Base-by-base conservation (phyloP, 176 grass and related monocot species). In the Pontederia paniculata region DNA sequence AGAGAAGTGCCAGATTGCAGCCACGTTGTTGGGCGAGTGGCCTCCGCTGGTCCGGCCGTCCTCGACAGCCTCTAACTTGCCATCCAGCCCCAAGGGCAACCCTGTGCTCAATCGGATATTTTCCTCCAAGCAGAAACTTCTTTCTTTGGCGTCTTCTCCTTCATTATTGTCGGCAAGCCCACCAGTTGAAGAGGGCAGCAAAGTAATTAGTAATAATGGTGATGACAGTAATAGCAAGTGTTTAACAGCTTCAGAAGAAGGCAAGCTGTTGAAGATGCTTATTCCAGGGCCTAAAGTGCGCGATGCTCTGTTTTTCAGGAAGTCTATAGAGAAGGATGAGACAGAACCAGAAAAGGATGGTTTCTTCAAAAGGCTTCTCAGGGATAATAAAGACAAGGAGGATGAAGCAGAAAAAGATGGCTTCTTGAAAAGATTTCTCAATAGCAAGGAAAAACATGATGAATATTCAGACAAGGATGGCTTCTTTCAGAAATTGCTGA, bases 351-450 rank as follows among this genome's bases (percentile, higher is more conserved):
- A 77, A 50, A 77, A 58, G 46, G 74, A 69, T 55, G 68, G 48
- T 17, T 63, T 63, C 42, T 63, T 63, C 22, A 45, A 46, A 44
- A 48, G 60, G 60, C 44, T 63, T 18, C 60, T 63, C 12, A 48
- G 60, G 19, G 60, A 63, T 4, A 63, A 42, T 20, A 62, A 47
- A 44, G 60, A 62, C 21, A 63, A 63, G 28, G 57, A 72, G 67
- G 67, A 57, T n/a, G 69, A 62, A 12, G 16, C 47, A 44, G 83
- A 88, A 57, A 77, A 74, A 69, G 85, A 96, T 73, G 90, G 90
- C 8, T 96, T 96, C 61, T 96, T 96, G 58, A 89, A 83, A 65
- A 83, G 90, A 48, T 56, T 89, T 73, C 81, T 89, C 73, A 96
- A 78, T 64, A 82, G 89, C 50, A 89, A 76, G 66, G 86, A 71